A percentile compares a stretch with the other conserved stretches of the same genome.
Evolutionary conservation across 1,139 yeast species (phyloP).

Genomic region (Pneumocystis canis): DNA sequence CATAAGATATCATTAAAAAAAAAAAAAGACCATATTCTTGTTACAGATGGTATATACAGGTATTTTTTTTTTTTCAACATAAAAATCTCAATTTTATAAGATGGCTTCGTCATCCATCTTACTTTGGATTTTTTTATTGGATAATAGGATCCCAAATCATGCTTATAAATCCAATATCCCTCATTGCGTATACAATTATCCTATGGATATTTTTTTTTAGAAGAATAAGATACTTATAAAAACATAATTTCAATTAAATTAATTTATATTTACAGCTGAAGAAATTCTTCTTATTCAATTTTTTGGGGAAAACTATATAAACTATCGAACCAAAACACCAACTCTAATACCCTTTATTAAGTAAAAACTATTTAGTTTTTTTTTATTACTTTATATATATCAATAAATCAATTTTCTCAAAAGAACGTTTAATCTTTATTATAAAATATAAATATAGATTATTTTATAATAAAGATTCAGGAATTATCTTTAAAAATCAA

Average conservation of each 20-base stretch:
- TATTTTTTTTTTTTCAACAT: not conserved
- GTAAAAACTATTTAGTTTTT: too few relatives aligned
- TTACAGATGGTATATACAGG: slow-evolving; percentile 59
- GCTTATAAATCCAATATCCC: slow-evolving; percentile 47
- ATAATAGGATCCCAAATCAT: slow-evolving; percentile 70
- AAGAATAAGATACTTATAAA: slow-evolving; percentile 36
- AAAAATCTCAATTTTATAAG: not conserved
- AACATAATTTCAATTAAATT: not conserved
- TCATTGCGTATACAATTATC: slow-evolving; percentile 33
- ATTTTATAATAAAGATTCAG: too few relatives aligned
- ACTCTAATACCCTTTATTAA: slow-evolving; percentile 52
- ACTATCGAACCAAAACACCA: slow-evolving; percentile 37
- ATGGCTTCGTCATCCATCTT: slow-evolving; percentile 64
- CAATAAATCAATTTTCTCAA: not conserved
- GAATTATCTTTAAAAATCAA: too few relatives aligned
- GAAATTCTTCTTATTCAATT: slow-evolving; percentile 50
- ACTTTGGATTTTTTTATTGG: slow-evolving; percentile 89
- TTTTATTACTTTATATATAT: too few relatives aligned
- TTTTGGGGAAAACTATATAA: slow-evolving; percentile 50
- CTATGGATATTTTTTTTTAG: slow-evolving; percentile 53
- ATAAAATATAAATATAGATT: too few relatives aligned
- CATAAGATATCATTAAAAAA: slow-evolving; percentile 54
- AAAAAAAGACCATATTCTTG: slow-evolving; percentile 42
- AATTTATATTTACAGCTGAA: slow-evolving; percentile 29
- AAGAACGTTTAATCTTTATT: too few relatives aligned